Evolutionary conservation across 2,329 filamentous ascomycete genomes (phyloP).

Genomic region (Chrysosporium keratinophilum): DNA sequence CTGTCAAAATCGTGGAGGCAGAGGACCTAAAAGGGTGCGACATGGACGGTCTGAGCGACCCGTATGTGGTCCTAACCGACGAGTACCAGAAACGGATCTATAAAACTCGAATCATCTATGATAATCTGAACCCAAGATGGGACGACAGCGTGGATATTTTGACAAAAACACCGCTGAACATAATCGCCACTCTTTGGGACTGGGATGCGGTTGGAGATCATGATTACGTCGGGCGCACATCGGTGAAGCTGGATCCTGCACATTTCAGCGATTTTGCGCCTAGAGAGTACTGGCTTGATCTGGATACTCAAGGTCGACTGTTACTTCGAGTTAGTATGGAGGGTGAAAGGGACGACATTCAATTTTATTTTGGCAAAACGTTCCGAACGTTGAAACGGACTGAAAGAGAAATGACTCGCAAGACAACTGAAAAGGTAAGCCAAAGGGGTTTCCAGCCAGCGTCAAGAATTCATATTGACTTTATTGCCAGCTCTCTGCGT

Average conservation of each 20-base stretch:
- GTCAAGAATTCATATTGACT: constrained; percentile 8
- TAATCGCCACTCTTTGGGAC: constrained; percentile 97
- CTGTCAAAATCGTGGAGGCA: constrained; percentile 95
- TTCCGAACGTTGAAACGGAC: constrained; percentile 92
- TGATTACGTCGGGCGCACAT: constrained; percentile 94
- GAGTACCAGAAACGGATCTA: constrained; percentile 95
- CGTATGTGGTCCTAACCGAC: constrained; percentile 91
- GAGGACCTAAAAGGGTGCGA: constrained; percentile 98
- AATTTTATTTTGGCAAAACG: constrained; percentile 96
- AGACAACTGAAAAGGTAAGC: constrained; percentile 89
- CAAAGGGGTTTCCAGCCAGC: neutral
- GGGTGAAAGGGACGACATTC: constrained; percentile 93
- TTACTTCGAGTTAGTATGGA: constrained; percentile 95
- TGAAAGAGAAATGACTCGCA: constrained; percentile 94
- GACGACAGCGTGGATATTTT: constrained; percentile 96
- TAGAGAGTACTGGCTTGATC: constrained; percentile 92
- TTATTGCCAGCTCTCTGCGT: constrained; percentile 61
- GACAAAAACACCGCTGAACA: constrained; percentile 78
- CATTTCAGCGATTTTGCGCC: constrained; percentile 95
- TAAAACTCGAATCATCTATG: constrained; percentile 86
- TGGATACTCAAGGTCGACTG: constrained; percentile 87
- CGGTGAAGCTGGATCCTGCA: constrained; percentile 90
- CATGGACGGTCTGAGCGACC: constrained; percentile 85
- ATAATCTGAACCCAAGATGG: constrained; percentile 87
- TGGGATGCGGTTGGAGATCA: constrained; percentile 96